Base-by-base conservation (phyloP, 2,329 filamentous ascomycete genomes). In the Colletotrichum simmondsii region DNA sequence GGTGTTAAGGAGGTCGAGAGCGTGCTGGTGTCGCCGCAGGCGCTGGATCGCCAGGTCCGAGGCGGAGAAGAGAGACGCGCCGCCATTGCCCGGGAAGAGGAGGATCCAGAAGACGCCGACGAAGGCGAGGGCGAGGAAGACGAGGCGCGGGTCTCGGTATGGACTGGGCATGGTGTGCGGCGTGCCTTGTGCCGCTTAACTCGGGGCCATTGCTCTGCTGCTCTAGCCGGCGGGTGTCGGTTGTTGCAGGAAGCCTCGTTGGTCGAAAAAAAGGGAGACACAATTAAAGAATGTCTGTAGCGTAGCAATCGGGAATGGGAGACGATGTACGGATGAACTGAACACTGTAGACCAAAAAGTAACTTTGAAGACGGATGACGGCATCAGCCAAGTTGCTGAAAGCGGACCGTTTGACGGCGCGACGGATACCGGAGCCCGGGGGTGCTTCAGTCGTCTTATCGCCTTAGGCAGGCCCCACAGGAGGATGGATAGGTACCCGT, bases 1-100 rank as follows among this genome's bases (percentile, higher is more conserved):
- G 68, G 80, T 81, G 77, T 91, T 91, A 53, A 92, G 81, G 22
- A 89, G 81, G 62, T 83, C 80, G 73, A 89, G 87, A 2, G 89
- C 86, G 69, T 85, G 80, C 54, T 86, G 85, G 74, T 90, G 89
- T 52, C 85, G 85, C n/a, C 80, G 81, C 19, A 91, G 82, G 12
- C 89, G 87, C 66, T 85, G 68, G 16, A 64, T 71, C 10, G 71
- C 71, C 49, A 73, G 71, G 30, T 73, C 71, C 53, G 71, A 82
- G 53, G 81, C 80, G 30, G 84, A 80, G 37, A 85, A 78, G 32
- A 84, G 82, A 19, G 85, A 86, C 2, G 66, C 66, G 61, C 71
- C 71, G 57, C 68, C 71, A 32, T 63, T 72, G 42, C 62, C 62
- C 7, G 67, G 61, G 12, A 81, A 82, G 24, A 83, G 79, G 73